Evolutionary conservation across 768 basidiomycete genomes (phyloP).

Genomic region (Phaeotremella skinneri): DNA sequence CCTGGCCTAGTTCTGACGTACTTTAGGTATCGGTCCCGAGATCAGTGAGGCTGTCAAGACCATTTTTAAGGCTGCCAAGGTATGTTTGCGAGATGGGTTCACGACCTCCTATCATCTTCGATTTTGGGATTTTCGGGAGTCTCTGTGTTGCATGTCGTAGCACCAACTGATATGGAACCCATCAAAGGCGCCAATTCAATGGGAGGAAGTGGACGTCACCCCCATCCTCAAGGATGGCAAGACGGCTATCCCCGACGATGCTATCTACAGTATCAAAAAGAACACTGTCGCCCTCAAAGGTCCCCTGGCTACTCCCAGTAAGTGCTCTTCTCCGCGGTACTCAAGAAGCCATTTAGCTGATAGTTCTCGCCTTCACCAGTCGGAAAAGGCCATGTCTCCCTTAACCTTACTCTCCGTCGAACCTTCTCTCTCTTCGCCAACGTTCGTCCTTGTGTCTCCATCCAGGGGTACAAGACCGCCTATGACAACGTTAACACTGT

Average conservation of each 20-base stretch:
- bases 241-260: slow-evolving; percentile 90
- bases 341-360: not conserved
- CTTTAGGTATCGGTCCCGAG: slow-evolving; percentile 92
- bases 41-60: slow-evolving; percentile 93
- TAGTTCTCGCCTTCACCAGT: slow-evolving; percentile 62
- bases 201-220: slow-evolving; percentile 98
- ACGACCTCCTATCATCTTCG: too few relatives aligned
- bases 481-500: slow-evolving; percentile 97
- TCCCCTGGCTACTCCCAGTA: slow-evolving; percentile 95
- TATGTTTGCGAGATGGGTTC: slow-evolving; percentile 47
- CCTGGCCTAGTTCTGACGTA: slow-evolving; percentile 10
- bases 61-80: slow-evolving; percentile 82
- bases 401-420: slow-evolving; percentile 92
- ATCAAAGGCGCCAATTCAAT: slow-evolving; percentile 91
- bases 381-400: slow-evolving; percentile 96
- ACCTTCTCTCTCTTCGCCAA: slow-evolving; percentile 99
- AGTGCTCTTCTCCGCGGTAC: slow-evolving; percentile 48
- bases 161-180: not conserved
- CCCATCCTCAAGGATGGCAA: slow-evolving; percentile 92
- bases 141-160: not conserved
- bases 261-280: slow-evolving; percentile 86
- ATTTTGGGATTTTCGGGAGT: too few relatives aligned
- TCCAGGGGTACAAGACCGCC: slow-evolving; percentile 95
- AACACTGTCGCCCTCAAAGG: slow-evolving; percentile 99
- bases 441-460: slow-evolving; percentile 92